Evolutionary conservation across 148 eudicot genomes (phyloP).

Genomic region (Rheum nobile): DNA sequence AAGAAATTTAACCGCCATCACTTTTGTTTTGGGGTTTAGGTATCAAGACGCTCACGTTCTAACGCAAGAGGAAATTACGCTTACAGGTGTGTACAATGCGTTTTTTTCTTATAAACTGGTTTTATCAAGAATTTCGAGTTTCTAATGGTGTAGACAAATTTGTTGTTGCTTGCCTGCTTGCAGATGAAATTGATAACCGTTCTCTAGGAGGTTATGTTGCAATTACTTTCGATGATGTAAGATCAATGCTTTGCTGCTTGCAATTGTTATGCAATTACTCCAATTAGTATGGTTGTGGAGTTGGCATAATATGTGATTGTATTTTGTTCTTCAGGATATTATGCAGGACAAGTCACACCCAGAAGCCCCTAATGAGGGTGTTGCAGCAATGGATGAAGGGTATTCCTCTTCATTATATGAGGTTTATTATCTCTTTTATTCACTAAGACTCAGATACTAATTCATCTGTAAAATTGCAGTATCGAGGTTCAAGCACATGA

Average conservation of each 20-base stretch:
- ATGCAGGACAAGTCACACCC: constrained; percentile 11
- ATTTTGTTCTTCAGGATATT: constrained; percentile 15
- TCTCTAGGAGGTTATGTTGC: constrained; percentile 26
- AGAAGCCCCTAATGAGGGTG: constrained; percentile 6
- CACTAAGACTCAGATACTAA: neutral
- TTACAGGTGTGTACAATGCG: constrained; percentile 20
- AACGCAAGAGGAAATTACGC: constrained; percentile 15
- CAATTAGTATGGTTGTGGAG: neutral
- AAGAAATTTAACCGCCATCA: neutral
- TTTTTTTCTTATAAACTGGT: neutral
- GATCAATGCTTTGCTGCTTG: neutral
- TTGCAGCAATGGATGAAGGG: constrained; percentile 36
- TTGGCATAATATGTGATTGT: neutral
- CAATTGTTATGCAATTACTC: neutral
- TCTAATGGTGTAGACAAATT: neutral
- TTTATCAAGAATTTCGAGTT: neutral
- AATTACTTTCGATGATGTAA: constrained; percentile 64
- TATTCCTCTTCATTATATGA: constrained; percentile 17
- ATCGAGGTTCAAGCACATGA: neutral
- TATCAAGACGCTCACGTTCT: constrained; percentile 43
- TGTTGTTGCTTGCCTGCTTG: neutral
- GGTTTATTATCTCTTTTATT: neutral
- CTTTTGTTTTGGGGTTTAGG: constrained; percentile 24
- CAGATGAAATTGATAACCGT: constrained; percentile 4
- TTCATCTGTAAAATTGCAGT: neutral